Evolutionary conservation across 768 basidiomycete genomes (phyloP), one percentile per base, ranked within the genome.

Genomic region (Lanmaoa rubissima): DNA sequence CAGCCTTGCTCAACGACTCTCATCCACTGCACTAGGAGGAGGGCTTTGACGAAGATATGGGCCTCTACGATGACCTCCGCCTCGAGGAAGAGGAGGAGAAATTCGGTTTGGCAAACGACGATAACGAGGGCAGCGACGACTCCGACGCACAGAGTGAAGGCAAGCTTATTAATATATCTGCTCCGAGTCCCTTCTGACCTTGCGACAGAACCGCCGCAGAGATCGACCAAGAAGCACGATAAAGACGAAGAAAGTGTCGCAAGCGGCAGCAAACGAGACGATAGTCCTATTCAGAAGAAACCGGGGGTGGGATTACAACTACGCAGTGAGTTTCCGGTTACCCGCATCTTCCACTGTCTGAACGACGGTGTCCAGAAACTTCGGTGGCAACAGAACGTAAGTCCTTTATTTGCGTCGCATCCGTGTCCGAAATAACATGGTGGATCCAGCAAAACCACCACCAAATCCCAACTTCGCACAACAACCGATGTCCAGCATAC

Each of bases 51-150:
- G 95, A 96, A 70, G 93, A 98, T 67, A 90, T 94, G 70, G 94
- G 92, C 46, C 90, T 99, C 49, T 99, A 99, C 67, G 97, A 98
- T 64, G 97, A 98, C 16, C 91, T 99, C 59, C 92, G 92, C 65
- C 87, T 99, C 45, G 92, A 97, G 64, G 96, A 97, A 68, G 94
- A 97, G 71, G 96, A 98, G 68, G 94, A 94, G 76, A 89, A 91
- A 68, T 94, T 94, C 68, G 90, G 91, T 53, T 77, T 91, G 42
- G 82, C 82, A 52, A 77, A 72, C 56, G 85, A 86, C 50, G 85
- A 93, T 16, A 86, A 93, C 32, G 87, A 90, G 11, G 62, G 6
- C 16, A 88, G 83, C 52, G 90, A 93, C 59, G 89, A 87, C 39
- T 92, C 88, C 34, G 81, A 94, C 70, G 75, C 79, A 62, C 77